Percentiles rank a stretch among this genome's conserved stretches.
These are phyloP conservation scores for Trichoderma breve DNA, from an alignment of 2,329 filamentous ascomycete genomes.

Conservation along the genomic window DNA sequence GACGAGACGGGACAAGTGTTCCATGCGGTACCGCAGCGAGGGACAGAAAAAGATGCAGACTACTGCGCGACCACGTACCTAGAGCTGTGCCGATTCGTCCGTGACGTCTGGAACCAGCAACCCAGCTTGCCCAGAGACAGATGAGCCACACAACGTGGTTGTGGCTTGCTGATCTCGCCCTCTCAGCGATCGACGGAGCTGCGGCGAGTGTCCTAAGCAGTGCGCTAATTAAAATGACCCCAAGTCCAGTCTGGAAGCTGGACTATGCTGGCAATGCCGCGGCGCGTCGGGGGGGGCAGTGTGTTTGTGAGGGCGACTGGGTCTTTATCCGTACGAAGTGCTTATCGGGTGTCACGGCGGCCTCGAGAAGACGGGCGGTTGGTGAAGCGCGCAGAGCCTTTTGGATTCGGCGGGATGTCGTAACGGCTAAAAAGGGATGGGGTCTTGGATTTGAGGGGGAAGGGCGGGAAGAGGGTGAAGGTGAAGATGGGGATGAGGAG, in stretches of 20 bases:
- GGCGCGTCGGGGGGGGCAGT: slow-evolving; percentile 16
- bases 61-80: slow-evolving; percentile 21
- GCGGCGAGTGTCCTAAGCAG: slow-evolving; percentile 18
- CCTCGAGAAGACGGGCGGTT: slow-evolving; percentile 10
- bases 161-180: slow-evolving; percentile 22
- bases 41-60: slow-evolving; percentile 14
- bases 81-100: slow-evolving; percentile 18
- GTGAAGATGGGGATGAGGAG: neutral
- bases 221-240: slow-evolving; percentile 22
- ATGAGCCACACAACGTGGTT: slow-evolving; percentile 20
- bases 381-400: neutral
- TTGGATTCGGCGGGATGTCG: neutral
- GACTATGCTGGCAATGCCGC: slow-evolving; percentile 13
- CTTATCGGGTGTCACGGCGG: slow-evolving; percentile 13
- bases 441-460: neutral
- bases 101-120: slow-evolving; percentile 18
- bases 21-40: slow-evolving; percentile 6
- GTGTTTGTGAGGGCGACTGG: slow-evolving; percentile 5
- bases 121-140: neutral
- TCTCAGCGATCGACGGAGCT: slow-evolving; percentile 20
- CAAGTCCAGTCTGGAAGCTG: slow-evolving; percentile 11
- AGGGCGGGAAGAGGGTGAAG: neutral
- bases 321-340: slow-evolving; percentile 13
- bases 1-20: neutral
- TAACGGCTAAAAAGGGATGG: neutral